Percentiles rank a stretch among this genome's conserved stretches.
These are phyloP conservation scores for Tolypocladium ophioglossoides DNA, from an alignment of 2,329 filamentous ascomycete species.

Conservation along the genomic window DNA sequence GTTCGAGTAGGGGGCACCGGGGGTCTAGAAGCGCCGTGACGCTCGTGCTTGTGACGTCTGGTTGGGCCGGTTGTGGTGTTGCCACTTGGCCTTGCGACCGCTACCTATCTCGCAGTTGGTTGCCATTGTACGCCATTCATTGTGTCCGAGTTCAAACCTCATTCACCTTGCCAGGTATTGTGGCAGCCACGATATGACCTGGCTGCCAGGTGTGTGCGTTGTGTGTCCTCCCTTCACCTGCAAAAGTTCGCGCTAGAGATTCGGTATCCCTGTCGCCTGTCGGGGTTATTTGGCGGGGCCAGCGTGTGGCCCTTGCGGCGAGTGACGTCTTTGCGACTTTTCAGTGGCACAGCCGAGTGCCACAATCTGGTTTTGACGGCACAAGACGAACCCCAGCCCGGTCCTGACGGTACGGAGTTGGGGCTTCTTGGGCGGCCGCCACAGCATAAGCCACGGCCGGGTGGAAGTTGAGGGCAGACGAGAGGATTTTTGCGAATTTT, in stretches of 20 bases:
- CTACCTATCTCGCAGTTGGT: not conserved
- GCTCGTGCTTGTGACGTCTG: not conserved
- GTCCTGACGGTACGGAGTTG: not conserved
- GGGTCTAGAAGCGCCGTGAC: not conserved
- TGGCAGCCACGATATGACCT: not conserved
- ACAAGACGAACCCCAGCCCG: not conserved
- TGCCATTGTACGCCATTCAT: not conserved
- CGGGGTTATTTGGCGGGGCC: constrained; percentile 1
- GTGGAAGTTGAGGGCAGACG: not conserved
- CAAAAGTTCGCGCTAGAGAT: constrained; percentile 6
- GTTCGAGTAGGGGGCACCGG: not conserved
- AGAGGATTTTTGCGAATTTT: not conserved
- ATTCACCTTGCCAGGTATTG: not conserved
- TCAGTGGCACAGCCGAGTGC: not conserved
- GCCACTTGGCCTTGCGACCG: not conserved
- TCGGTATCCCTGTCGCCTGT: not conserved
- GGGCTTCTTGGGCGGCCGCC: not conserved
- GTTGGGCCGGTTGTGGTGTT: not conserved
- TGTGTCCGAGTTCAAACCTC: not conserved
- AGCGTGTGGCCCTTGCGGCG: not conserved
- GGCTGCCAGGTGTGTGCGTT: not conserved
- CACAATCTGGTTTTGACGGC: not conserved
- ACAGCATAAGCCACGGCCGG: not conserved
- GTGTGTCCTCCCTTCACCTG: not conserved
- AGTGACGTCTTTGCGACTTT: not conserved